Percentiles rank a stretch among this genome's conserved stretches.
phyloP scores from a whole-genome alignment of 2,329 filamentous ascomycete genomes.

The Bipolaris zeicola region DNA sequence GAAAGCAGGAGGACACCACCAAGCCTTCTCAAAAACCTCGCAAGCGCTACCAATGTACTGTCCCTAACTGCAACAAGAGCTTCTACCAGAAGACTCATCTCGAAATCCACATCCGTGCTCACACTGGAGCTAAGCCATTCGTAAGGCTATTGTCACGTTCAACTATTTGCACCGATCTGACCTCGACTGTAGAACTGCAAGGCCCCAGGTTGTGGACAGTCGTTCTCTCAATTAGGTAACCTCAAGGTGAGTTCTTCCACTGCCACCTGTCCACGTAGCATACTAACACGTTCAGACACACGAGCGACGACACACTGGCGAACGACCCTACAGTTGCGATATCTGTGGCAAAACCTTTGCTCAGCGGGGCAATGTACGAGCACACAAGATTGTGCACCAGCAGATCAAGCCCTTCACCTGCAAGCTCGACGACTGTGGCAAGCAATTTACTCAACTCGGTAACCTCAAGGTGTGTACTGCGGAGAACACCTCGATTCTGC shows the following conservation, averaged over 20 bases:
- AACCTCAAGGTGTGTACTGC: conserved; percentile 75
- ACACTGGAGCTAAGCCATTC: conserved; percentile 90
- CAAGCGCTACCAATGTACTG: conserved; percentile 75
- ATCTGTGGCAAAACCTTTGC: conserved; percentile 82
- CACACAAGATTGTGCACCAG: conserved; percentile 81
- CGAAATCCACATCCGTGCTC: conserved; percentile 84
- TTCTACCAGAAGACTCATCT: conserved; percentile 94
- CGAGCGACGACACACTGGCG: conserved; percentile 83
- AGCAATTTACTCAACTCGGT: conserved; percentile 86
- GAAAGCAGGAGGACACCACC: conserved; percentile 28
- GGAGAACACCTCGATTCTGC: too few species aligned
- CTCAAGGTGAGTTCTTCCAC: conserved; percentile 68
- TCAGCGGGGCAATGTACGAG: conserved; percentile 82
- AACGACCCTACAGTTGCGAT: conserved; percentile 81
- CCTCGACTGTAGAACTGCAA: conserved; percentile 62
- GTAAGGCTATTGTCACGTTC: conserved; percentile 57
- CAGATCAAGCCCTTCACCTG: conserved; percentile 80
- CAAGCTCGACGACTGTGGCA: conserved; percentile 80
- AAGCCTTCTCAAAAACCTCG: conserved; percentile 51
- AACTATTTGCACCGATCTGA: conserved; percentile 15
- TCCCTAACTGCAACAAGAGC: conserved; percentile 76
- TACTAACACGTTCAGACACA: conserved; percentile 67
- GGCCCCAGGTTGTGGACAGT: conserved; percentile 72
- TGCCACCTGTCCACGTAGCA: too few species aligned
- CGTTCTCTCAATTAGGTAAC: conserved; percentile 90